These are phyloP conservation scores for Carex pumila DNA, from an alignment of 176 grass and related monocot species.

Conservation along the genomic window DNA sequence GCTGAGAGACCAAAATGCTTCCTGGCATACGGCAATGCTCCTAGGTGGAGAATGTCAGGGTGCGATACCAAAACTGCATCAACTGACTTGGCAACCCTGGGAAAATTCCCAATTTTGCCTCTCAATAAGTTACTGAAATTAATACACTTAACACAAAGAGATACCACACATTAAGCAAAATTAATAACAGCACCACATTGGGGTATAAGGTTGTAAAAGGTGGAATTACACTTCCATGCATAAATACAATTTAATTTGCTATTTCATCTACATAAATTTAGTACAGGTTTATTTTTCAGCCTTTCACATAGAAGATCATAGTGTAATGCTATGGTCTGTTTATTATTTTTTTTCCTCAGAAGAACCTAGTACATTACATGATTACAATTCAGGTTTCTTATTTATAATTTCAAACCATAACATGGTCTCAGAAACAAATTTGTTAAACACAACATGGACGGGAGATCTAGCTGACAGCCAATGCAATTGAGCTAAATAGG, in stretches of 20 bases:
- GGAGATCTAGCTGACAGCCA: neutral
- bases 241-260: neutral
- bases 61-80: constrained; percentile 89
- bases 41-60: constrained; percentile 84
- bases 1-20: constrained; percentile 80
- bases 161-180: neutral
- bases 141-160: neutral
- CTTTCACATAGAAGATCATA: neutral
- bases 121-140: neutral
- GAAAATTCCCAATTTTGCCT: neutral
- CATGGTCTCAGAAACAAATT: neutral
- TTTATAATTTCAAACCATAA: neutral
- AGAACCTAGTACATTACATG: neutral
- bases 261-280: neutral
- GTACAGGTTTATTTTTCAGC: neutral
- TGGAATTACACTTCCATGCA: neutral
- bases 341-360: neutral
- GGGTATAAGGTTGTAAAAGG: neutral
- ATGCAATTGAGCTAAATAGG: neutral
- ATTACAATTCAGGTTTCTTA: neutral
- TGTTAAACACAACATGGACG: neutral
- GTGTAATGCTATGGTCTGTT: neutral
- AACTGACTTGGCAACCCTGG: constrained; percentile 66
- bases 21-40: constrained; percentile 92
- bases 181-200: neutral